A percentile compares a stretch with the other conserved stretches of the same genome.
These are phyloP conservation scores for Tolypocladium nubicola DNA, from an alignment of 2,329 filamentous ascomycete genomes.

Conservation along the genomic window DNA sequence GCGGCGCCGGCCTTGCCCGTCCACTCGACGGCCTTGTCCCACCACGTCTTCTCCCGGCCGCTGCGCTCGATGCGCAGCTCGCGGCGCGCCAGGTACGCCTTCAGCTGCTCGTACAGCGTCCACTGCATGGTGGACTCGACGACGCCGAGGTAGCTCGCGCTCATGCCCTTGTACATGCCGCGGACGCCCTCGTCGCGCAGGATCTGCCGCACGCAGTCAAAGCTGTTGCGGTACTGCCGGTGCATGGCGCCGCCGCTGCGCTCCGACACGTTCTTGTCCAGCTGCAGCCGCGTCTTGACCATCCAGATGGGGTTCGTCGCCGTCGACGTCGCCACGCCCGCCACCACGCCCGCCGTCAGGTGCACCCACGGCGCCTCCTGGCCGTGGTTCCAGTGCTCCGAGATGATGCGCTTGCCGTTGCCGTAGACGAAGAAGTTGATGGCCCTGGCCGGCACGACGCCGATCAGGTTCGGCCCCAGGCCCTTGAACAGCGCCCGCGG, in stretches of 20 bases:
- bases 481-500: slow-evolving; percentile 87
- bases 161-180: slow-evolving; percentile 83
- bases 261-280: slow-evolving; percentile 74
- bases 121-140: slow-evolving; percentile 86
- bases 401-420: slow-evolving; percentile 77
- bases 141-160: slow-evolving; percentile 83
- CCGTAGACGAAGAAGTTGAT: slow-evolving; percentile 95
- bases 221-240: slow-evolving; percentile 74
- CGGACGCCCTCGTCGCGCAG: slow-evolving; percentile 68
- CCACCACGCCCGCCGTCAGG: slow-evolving; percentile 62
- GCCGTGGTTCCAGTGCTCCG: slow-evolving; percentile 61
- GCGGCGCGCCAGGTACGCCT: slow-evolving; percentile 56
- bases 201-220: slow-evolving; percentile 79
- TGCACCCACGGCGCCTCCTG: slow-evolving; percentile 67
- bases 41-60: slow-evolving; percentile 54
- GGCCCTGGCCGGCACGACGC: slow-evolving; percentile 77
- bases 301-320: slow-evolving; percentile 96
- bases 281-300: slow-evolving; percentile 83
- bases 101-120: slow-evolving; percentile 91
- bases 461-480: slow-evolving; percentile 78
- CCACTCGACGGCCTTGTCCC: slow-evolving; percentile 69
- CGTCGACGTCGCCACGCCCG: slow-evolving; percentile 78
- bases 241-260: slow-evolving; percentile 39
- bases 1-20: slow-evolving; percentile 70
- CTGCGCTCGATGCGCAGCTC: slow-evolving; percentile 45